Evolutionary conservation across 176 grass and related monocot species (phyloP).

Genomic region (Aegilops sharonensis): DNA sequence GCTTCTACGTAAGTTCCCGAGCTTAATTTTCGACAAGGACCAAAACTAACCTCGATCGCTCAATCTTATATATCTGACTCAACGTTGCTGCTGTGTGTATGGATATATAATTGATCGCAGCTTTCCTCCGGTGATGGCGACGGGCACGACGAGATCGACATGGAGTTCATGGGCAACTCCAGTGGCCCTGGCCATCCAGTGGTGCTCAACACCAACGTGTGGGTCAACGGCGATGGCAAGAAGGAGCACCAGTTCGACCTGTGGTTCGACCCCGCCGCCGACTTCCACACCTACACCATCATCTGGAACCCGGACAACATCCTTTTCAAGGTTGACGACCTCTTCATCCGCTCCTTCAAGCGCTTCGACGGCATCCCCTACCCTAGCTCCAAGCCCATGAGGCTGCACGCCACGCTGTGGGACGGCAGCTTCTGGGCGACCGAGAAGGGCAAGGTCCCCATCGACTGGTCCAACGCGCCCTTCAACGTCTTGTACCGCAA

Average conservation of each 20-base stretch:
- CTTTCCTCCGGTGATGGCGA: slow-evolving; percentile 16
- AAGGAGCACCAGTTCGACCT: no score
- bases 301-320: slow-evolving; percentile 1
- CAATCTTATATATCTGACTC: not conserved
- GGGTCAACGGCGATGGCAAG: no score
- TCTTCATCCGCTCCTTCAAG: slow-evolving; percentile 6
- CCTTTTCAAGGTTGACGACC: slow-evolving; percentile 40
- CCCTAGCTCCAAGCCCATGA: not conserved
- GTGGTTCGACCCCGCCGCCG: no score
- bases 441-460: slow-evolving; percentile 12
- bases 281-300: no score
- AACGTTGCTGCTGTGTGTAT: not conserved
- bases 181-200: no score
- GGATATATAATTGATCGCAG: not conserved
- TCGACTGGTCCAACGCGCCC: no score
- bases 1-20: slow-evolving; percentile 5
- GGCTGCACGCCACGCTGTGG: not conserved
- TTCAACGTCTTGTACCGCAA: slow-evolving; percentile 15
- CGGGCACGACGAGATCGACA: not conserved
- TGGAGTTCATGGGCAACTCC: no score
- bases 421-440: slow-evolving; percentile 51
- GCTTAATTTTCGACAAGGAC: no score
- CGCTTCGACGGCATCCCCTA: slow-evolving; percentile 40
- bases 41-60: no score
- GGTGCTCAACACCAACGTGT: no score